Evolutionary conservation across 2,329 filamentous ascomycete genomes (phyloP), one percentile per base, ranked within the genome.

Genomic region (Shiraia sp.): DNA sequence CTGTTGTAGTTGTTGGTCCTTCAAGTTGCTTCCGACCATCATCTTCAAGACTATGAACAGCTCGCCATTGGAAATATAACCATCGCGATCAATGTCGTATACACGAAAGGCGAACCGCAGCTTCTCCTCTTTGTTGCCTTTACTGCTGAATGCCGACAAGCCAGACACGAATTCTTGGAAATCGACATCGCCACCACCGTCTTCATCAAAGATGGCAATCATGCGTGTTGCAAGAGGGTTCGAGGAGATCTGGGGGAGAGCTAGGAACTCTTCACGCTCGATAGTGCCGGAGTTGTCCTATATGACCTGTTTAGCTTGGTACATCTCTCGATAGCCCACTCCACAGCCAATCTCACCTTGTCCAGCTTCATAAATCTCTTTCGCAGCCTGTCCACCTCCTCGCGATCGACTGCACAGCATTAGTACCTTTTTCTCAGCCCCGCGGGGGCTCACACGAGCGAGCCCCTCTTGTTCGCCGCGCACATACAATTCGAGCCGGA

Each of bases 351-450:
- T 33, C 75, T 56, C 74, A 93, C 92, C 82, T 96, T 97, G 74
- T 99, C 93, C 47, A 99, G 79, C 76, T 99, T 99, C 92, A 97
- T 97, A 69, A 99, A 99, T 49, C 92, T 83, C 78, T 99, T 99
- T 66, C 90, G 83, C 69, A 99, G 79, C 64, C 93, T 83, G 69
- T 97, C 93, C 47, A 99, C 90, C 73, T 99, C 93, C 65, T 99
- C 93, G 71, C 88, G 86, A 77, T 99, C 89, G 78, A 99, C 92
- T 97, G 49, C 46, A 41, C 28, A 36, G 31, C 41, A 51, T 67
- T 45, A 66, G 61, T 51, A 46, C 41, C 34, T 28, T 40, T 34
- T 54, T 55, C 57, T 60, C 57, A 64, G 58, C 55, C 55, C 59
- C 58, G 52, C 58, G 50, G 45, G 28, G 37, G 40, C 48, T 50